Evolutionary conservation across 768 basidiomycete species (phyloP).

Genomic region (Psilocybe tampanensis): DNA sequence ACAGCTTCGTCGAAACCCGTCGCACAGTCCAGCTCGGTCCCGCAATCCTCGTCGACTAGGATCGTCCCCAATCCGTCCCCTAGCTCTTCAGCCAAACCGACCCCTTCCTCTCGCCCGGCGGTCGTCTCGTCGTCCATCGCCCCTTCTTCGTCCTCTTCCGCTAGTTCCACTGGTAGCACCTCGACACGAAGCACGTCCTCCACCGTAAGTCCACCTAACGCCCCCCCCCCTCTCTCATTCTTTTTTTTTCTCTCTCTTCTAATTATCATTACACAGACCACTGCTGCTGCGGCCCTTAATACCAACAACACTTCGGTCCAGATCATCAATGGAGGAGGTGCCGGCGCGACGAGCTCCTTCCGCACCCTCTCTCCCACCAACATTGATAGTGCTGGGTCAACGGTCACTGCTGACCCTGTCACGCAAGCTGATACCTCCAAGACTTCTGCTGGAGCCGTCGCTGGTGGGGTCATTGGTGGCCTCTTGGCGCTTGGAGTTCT

Average conservation of each 20-base stretch:
- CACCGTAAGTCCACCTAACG: neutral
- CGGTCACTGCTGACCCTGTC: slow-evolving; percentile 20
- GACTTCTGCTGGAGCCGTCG: slow-evolving; percentile 42
- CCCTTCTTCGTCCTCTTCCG: slow-evolving; percentile 16
- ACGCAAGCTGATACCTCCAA: slow-evolving; percentile 16
- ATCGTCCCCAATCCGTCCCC: neutral
- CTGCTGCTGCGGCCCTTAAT: slow-evolving; percentile 4
- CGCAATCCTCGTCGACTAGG: slow-evolving; percentile 1
- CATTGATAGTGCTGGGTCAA: slow-evolving; percentile 15
- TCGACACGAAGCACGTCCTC: slow-evolving; percentile 14
- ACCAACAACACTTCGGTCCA: slow-evolving; percentile 7
- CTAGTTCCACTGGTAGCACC: slow-evolving; percentile 7
- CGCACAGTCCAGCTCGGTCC: neutral
- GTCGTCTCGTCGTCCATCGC: slow-evolving; percentile 13
- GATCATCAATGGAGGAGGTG: too few species aligned
- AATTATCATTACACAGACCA: slow-evolving; percentile 8
- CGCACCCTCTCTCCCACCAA: slow-evolving; percentile 15
- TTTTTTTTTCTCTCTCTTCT: neutral
- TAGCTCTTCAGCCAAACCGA: slow-evolving; percentile 5
- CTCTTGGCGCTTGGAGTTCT: slow-evolving; percentile 37
- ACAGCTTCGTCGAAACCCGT: neutral
- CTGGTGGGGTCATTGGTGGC: slow-evolving; percentile 42
- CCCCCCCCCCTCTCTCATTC: neutral
- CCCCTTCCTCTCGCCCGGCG: slow-evolving; percentile 14
- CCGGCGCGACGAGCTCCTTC: slow-evolving; percentile 23